These are phyloP conservation scores for Amphichorda felina DNA, from an alignment of 2,329 filamentous ascomycete species.

Conservation along the genomic window DNA sequence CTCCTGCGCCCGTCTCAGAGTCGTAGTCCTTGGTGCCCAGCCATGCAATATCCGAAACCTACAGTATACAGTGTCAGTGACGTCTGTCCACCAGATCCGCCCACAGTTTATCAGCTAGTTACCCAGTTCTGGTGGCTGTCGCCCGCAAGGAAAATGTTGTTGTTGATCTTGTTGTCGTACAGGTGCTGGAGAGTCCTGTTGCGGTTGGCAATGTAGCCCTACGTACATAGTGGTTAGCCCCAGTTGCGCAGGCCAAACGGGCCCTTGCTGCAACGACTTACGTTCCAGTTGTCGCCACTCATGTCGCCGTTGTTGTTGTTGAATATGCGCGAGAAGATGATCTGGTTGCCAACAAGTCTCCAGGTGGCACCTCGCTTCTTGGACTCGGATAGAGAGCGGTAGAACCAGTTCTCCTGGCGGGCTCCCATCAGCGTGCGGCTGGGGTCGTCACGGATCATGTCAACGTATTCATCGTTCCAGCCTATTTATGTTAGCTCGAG, in stretches of 20 bases:
- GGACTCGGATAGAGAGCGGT: conserved; percentile 43
- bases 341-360: conserved; percentile 61
- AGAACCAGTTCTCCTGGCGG: conserved; percentile 66
- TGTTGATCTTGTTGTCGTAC: conserved; percentile 55
- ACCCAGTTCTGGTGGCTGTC: conserved; percentile 60
- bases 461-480: conserved; percentile 51
- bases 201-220: conserved; percentile 57
- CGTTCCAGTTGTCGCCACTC: conserved; percentile 22
- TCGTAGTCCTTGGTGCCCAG: conserved; percentile 41
- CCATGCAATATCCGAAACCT: conserved; percentile 41
- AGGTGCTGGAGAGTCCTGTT: conserved; percentile 59
- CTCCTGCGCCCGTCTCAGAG: conserved; percentile 35
- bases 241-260: too few relatives aligned
- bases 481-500: conserved; percentile 6
- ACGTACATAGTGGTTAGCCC: too few relatives aligned
- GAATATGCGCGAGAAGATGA: conserved; percentile 48
- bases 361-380: conserved; percentile 55
- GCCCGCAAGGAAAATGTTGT: conserved; percentile 63
- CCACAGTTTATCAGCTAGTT: conserved; percentile 6
- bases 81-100: not conserved
- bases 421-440: conserved; percentile 59
- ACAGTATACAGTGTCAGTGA: not conserved
- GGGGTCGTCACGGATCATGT: conserved; percentile 51
- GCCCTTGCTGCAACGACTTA: conserved; percentile 19
- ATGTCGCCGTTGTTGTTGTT: conserved; percentile 17